Base-by-base conservation (phyloP, 2,329 filamentous ascomycete species). In the Arthrinium phaeospermum region DNA sequence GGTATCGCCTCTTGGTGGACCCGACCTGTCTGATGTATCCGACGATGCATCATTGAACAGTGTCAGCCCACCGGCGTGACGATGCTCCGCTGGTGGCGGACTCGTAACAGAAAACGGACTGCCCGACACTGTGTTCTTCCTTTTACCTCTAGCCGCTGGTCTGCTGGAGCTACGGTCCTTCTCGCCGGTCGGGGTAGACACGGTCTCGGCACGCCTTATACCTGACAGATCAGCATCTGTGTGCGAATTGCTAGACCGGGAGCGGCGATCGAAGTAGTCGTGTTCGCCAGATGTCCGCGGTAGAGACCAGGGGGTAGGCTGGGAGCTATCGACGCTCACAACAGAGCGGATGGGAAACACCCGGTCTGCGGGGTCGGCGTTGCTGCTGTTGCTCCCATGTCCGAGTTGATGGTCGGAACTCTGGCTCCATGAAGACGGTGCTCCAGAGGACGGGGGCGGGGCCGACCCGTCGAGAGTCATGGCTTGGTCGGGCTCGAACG, bases 321-420 rank as follows among this genome's bases (percentile, higher is more conserved):
- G 81, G 72, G 75, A 80, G 74, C 74, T 89, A 76, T 93, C 91
- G 53, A 95, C 89, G 8, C 90, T 93, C 34, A 96, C 86, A 61
- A 94, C 91, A n/a, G 93, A 95, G 68, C 93, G 90, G 45, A 96
- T 93, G n/a, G 93, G 93, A 72, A 93, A 96, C 6, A 96, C 92
- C 71, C 92, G 88, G 77, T 95, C 87, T 45, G 81, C 80, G 41
- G 79, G 78, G 68, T 84, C 82, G 30, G 79, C 77, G 68, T 75
- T 78, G 71, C 75, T 79, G 70, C 76, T 79, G 16, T 78, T 75
- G 71, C 78, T 79, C 46, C 74, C 75, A 67, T 82, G 76, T 19
- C 80, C 79, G 5, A 79, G 77, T 70, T 85, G 85, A 53, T 76
- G 81, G 44, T 87, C 86, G 2, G 85, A 86, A 49, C 78, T 77